Percentiles rank a stretch among this genome's conserved stretches.
Evolutionary conservation across 2,329 filamentous ascomycete genomes (phyloP).

Genomic region (Diaporthe capsici): DNA sequence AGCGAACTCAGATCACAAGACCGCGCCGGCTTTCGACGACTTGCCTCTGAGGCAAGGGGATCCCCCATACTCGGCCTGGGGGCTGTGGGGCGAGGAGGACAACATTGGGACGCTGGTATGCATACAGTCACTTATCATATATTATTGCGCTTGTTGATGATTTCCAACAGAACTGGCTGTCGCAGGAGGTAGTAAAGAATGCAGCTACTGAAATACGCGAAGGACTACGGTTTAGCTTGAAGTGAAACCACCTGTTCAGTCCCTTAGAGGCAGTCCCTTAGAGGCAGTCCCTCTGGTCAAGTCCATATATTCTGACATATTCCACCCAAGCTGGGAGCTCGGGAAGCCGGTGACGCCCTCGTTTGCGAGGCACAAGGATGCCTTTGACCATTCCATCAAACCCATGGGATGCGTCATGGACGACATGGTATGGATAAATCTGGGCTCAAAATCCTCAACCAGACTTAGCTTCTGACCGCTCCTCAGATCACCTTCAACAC

Average conservation of each 20-base stretch:
- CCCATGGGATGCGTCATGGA: not conserved
- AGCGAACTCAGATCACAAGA: not conserved
- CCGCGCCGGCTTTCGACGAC: not conserved
- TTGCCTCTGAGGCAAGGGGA: conserved; percentile 5
- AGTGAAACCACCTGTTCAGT: conserved; percentile 13
- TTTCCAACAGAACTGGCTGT: conserved; percentile 43
- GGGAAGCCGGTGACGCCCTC: conserved; percentile 8
- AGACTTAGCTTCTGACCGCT: conserved; percentile 58
- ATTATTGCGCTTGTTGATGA: not conserved
- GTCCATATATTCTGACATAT: not conserved
- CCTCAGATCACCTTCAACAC: conserved; percentile 56
- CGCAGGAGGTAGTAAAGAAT: conserved; percentile 39
- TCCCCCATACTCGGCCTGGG: conserved; percentile 33
- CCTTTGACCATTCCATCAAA: conserved; percentile 12
- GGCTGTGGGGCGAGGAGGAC: conserved; percentile 30
- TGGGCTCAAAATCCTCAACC: not conserved
- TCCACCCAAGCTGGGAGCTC: conserved; percentile 19
- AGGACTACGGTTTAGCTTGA: conserved; percentile 40
- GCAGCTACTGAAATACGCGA: conserved; percentile 38
- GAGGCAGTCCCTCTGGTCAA: not conserved
- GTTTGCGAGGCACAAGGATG: conserved; percentile 9
- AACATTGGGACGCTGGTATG: conserved; percentile 40
- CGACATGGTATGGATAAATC: not conserved
- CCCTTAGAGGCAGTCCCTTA: not conserved
- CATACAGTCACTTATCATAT: too few relatives aligned